These are phyloP conservation scores for Boletus tylopilopsis DNA, from an alignment of 768 basidiomycete species.

Conservation along the genomic window DNA sequence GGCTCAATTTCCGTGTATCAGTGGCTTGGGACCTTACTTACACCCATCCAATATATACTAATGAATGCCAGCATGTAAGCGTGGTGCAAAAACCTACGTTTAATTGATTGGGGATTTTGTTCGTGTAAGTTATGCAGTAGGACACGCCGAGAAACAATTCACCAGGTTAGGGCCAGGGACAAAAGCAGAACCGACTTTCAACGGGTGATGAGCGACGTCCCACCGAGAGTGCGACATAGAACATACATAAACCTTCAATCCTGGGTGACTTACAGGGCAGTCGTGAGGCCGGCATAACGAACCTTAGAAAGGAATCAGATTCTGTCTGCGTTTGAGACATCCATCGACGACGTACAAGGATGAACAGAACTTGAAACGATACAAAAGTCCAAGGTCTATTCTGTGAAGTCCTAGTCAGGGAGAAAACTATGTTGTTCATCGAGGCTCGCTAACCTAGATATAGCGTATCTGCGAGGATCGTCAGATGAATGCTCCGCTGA, in stretches of 20 bases:
- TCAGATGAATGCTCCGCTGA: background rate
- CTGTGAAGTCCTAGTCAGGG: conserved; percentile 6
- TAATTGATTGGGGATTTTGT: background rate
- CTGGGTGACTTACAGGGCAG: conserved; percentile 15
- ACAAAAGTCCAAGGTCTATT: conserved; percentile 15
- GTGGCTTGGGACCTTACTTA: background rate
- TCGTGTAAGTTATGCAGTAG: background rate
- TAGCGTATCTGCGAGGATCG: conserved; percentile 5
- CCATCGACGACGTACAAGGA: conserved; percentile 14
- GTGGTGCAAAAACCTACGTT: conserved; percentile 8
- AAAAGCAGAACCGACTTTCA: conserved; percentile 15
- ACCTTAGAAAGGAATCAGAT: conserved; percentile 9
- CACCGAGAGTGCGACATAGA: background rate
- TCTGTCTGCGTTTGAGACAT: background rate
- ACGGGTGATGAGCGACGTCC: background rate
- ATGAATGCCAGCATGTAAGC: background rate
- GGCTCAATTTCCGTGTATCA: background rate
- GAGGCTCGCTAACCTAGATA: conserved; percentile 17
- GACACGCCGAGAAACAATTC: background rate
- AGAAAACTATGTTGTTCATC: background rate
- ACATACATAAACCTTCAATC: conserved; percentile 9
- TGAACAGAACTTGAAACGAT: conserved; percentile 10
- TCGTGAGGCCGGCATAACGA: conserved; percentile 16
- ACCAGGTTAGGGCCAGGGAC: conserved; percentile 16
- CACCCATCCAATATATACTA: conserved; percentile 10